Percentiles rank a stretch among this genome's conserved stretches.
Conservation (phyloP, 2,329 filamentous ascomycete species). For the Pseudocercospora musae region DNA sequence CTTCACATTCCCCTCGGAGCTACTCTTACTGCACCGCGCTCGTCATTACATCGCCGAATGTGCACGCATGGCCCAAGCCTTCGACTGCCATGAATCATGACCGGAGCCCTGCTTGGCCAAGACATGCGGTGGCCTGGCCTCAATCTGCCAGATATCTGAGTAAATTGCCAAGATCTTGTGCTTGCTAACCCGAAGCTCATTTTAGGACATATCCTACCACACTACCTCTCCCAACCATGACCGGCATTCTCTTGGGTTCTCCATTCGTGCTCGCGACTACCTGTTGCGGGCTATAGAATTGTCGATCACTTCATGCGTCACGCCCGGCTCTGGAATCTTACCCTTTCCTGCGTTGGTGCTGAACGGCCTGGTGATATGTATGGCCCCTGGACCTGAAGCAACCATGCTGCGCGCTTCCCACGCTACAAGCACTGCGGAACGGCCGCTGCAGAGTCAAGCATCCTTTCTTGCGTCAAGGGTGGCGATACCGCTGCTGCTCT, state of each 20-base stretch:
- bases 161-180: conserved; percentile 1
- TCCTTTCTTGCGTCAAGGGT: conserved; percentile 3
- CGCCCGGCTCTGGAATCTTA: conserved; percentile 4
- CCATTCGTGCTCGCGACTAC: background rate
- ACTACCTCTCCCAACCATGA: background rate
- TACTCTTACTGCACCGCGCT: background rate
- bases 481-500: background rate
- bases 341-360: background rate
- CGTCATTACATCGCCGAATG: background rate
- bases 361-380: background rate
- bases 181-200: conserved; percentile 1
- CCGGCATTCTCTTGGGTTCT: conserved; percentile 1
- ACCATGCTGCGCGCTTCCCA: background rate
- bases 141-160: background rate
- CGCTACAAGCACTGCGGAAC: background rate
- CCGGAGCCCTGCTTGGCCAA: background rate
- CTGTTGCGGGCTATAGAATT: background rate
- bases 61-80: background rate
- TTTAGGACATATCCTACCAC: background rate
- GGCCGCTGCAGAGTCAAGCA: background rate
- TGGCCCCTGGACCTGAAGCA: conserved; percentile 1
- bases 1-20: background rate
- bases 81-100: background rate
- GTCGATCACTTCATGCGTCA: conserved; percentile 1
- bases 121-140: background rate